Conservation (phyloP, 768 basidiomycete genomes). For the Agaricus subrufescens region DNA sequence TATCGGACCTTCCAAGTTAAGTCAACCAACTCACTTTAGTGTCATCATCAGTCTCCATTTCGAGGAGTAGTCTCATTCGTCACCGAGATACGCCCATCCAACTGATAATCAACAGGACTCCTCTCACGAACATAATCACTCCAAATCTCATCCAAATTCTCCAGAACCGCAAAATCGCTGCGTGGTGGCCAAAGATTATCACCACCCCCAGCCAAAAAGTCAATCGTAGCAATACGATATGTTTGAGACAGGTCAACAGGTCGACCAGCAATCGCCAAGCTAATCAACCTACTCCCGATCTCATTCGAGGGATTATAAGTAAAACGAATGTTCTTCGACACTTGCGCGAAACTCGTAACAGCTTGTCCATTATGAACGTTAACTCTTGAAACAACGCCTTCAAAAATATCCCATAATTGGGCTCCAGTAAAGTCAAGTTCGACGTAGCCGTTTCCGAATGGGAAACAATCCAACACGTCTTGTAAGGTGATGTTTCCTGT, state of each 20-base stretch:
- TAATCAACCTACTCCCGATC: conserved; percentile 23
- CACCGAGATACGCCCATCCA: conserved; percentile 19
- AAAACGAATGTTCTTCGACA: conserved; percentile 31
- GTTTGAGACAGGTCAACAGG: conserved; percentile 20
- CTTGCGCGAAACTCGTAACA: conserved; percentile 38
- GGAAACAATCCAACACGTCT: conserved; percentile 35
- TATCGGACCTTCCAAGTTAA: no score
- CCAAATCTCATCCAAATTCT: conserved; percentile 28
- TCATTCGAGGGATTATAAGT: conserved; percentile 26
- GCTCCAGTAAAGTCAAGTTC: conserved; percentile 35
- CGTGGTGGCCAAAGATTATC: conserved; percentile 29
- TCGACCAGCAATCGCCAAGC: conserved; percentile 22
- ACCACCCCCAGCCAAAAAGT: conserved; percentile 30
- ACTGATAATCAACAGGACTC: conserved; percentile 18
- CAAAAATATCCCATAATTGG: conserved; percentile 38
- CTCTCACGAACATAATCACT: conserved; percentile 23
- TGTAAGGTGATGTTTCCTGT: conserved; percentile 35
- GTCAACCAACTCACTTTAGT: neutral
- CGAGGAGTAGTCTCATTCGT: conserved; percentile 18
- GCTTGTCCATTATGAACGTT: conserved; percentile 21
- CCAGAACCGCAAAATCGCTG: conserved; percentile 23
- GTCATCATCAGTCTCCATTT: conserved; percentile 10
- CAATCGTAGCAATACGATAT: conserved; percentile 27
- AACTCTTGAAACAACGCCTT: conserved; percentile 30
- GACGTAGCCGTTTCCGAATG: conserved; percentile 37